A percentile compares a stretch with the other conserved stretches of the same genome.
phyloP scores from a whole-genome alignment of 2,329 filamentous ascomycete genomes.

The Plectosphaerella cucumerina region DNA sequence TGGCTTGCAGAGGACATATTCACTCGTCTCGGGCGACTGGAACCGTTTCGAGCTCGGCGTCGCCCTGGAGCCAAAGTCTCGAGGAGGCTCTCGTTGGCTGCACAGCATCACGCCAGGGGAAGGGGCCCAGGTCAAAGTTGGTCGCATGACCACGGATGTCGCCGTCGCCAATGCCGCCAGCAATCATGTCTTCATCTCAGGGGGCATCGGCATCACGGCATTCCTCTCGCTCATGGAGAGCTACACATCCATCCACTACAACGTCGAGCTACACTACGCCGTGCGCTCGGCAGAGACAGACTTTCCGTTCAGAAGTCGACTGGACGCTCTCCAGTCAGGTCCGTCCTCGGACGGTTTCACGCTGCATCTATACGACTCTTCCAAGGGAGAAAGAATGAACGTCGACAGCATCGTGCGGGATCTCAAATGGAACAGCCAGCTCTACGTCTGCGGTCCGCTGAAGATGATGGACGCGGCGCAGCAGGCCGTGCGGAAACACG shows the following conservation, averaged over 20 bases:
- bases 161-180: constrained; percentile 41
- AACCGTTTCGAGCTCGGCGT: constrained; percentile 54
- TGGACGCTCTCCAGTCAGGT: constrained; percentile 32
- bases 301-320: constrained; percentile 47
- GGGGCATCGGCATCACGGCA: constrained; percentile 63
- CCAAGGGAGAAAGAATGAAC: constrained; percentile 47
- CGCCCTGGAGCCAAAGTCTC: constrained; percentile 47
- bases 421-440: constrained; percentile 48
- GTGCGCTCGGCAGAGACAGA: constrained; percentile 45
- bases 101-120: constrained; percentile 44
- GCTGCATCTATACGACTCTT: constrained; percentile 49
- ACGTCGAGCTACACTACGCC: constrained; percentile 54
- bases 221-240: constrained; percentile 47
- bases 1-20: constrained; percentile 56
- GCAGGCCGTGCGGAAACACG: constrained; percentile 31
- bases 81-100: constrained; percentile 58
- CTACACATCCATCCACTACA: constrained; percentile 40
- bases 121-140: constrained; percentile 41
- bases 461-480: constrained; percentile 51
- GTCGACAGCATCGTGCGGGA: constrained; percentile 38
- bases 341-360: constrained; percentile 19
- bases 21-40: constrained; percentile 47
- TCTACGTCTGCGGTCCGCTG: constrained; percentile 58
- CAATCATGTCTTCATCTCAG: constrained; percentile 59
- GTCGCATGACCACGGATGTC: constrained; percentile 46